Base-by-base conservation (phyloP, 2,329 filamentous ascomycete genomes). In the Ophiostoma fasciatum region DNA sequence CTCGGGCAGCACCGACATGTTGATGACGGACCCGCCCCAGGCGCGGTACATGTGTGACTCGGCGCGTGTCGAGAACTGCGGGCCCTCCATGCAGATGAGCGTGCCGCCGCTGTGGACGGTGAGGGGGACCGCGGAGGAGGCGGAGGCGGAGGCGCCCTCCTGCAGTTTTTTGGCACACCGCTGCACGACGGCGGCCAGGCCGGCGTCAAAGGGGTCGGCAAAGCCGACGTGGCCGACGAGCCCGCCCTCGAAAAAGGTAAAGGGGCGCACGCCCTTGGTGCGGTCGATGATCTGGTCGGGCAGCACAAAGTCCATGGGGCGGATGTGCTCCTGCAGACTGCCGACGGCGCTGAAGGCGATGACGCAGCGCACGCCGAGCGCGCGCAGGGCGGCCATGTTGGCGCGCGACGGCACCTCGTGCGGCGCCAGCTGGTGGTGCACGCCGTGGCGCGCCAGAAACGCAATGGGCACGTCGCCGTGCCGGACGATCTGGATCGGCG, bases 241-340 rank as follows among this genome's bases (percentile, higher is more conserved):
- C 21, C 90, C 90, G 46, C 74, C 74, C 59, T 88, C 82, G 55
- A 96, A 98, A 64, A 94, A 98, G 19, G 90, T 96, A 58, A 88
- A 94, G 3, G 88, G 85, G 7, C 90, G 71, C 44, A 94, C 68
- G 36, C 88, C 90, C 71, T 94, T 96, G 47, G 88, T 96, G 44
- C 88, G 82, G 63, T 98, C 90, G 55, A 96, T 94, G 56, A 93
- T 73, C 64, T 98, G 90, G 60, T 94, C 85, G 0, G 88, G 90
- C 11, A 98, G 71, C 35, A 96, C 82, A 57, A 98, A 98, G 64
- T 98, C 90, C 61, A 90, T 80, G 29, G 90, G 90, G 61, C 82
- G 83, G 57, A 98, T 88, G 52, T 84, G 74, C 63, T 94, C 90
- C 55, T 81, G 83, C 54, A 98, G 64, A 51, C 80, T 88, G 43